Conservation (phyloP, 257 asterid species). For the Solanum ossicruentum region DNA sequence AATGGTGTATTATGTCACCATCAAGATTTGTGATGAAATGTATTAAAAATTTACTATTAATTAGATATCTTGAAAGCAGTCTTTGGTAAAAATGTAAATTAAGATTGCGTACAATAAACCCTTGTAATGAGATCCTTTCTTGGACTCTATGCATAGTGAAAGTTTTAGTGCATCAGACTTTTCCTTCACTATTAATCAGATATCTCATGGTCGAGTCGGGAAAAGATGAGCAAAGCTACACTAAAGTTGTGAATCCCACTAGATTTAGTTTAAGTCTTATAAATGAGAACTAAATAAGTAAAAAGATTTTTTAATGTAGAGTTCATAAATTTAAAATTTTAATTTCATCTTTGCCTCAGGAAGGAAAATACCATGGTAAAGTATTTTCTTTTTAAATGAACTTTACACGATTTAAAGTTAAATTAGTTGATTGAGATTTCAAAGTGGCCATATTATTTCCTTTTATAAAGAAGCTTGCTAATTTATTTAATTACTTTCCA, state of each 20-base stretch:
- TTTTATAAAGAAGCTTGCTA: neutral
- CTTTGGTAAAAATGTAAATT: no score
- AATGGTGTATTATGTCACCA: neutral
- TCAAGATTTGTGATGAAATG: neutral
- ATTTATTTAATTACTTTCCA: neutral
- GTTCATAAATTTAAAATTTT: no score
- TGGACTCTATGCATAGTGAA: accelerated
- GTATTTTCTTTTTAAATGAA: neutral
- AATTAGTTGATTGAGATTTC: neutral
- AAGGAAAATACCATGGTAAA: no score
- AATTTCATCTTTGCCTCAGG: accelerated
- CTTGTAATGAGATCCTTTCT: no score
- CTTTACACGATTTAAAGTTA: neutral
- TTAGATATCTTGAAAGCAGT: no score
- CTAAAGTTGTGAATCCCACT: neutral
- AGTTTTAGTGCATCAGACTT: no score
- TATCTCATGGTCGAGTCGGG: neutral
- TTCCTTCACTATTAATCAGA: neutral
- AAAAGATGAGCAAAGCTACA: neutral
- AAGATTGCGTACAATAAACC: no score
- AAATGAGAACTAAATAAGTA: no score
- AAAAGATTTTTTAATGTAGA: no score
- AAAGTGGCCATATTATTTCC: neutral
- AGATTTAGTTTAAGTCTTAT: neutral
- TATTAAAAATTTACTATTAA: no score